A percentile compares a stretch with the other conserved stretches of the same genome.
These are phyloP conservation scores for Stachybotrys elegans DNA, from an alignment of 2,329 filamentous ascomycete species.

Conservation along the genomic window DNA sequence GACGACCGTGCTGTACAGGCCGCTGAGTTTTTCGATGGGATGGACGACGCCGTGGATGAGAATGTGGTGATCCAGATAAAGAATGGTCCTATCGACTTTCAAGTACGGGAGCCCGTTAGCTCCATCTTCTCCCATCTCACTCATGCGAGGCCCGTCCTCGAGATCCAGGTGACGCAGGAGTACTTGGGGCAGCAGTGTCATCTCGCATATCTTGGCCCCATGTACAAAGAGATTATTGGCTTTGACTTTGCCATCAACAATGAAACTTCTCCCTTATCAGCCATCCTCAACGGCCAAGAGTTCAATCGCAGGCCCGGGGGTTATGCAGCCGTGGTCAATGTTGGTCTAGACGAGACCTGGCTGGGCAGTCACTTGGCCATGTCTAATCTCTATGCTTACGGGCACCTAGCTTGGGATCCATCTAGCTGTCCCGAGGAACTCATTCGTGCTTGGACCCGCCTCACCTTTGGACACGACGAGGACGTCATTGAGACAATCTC, in stretches of 20 bases:
- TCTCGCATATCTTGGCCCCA: conserved; percentile 60
- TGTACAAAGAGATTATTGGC: conserved; percentile 64
- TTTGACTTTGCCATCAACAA: conserved; percentile 61
- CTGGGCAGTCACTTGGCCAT: conserved; percentile 64
- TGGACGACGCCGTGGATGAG: conserved; percentile 62
- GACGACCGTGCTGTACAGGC: conserved; percentile 66
- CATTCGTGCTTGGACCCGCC: conserved; percentile 60
- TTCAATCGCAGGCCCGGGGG: conserved; percentile 55
- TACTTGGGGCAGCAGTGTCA: conserved; percentile 69
- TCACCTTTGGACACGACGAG: conserved; percentile 57
- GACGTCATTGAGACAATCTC: conserved; percentile 54
- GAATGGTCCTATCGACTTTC: conserved; percentile 70
- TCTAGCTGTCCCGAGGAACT: conserved; percentile 34
- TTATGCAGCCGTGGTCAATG: conserved; percentile 62
- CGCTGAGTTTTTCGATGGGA: conserved; percentile 58
- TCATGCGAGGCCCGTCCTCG: conserved; percentile 47
- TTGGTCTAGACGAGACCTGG: conserved; percentile 62
- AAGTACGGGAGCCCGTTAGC: conserved; percentile 62
- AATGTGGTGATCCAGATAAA: conserved; percentile 72
- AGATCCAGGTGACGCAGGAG: conserved; percentile 65
- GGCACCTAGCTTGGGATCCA: conserved; percentile 63
- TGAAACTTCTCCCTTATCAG: conserved; percentile 48
- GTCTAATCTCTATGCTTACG: conserved; percentile 68
- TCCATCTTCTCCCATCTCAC: conserved; percentile 54
- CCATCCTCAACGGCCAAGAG: conserved; percentile 56